Conservation (phyloP, 2,329 filamentous ascomycete genomes). For the Cercospora canescens region DNA sequence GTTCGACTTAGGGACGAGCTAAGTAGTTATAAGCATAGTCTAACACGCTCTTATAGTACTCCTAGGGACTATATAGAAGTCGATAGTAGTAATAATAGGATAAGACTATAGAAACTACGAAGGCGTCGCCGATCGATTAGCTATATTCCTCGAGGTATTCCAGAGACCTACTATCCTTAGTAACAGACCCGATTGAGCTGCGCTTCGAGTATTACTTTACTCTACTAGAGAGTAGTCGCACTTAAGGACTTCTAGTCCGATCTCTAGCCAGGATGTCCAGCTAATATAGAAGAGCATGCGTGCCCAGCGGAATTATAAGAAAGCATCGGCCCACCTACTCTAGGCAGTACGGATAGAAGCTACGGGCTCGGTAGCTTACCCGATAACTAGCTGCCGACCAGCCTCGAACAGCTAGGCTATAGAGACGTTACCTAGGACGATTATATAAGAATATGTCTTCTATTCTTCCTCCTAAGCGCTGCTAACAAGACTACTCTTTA, state of each 20-base stretch:
- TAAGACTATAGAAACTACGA: background rate
- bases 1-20: background rate
- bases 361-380: background rate
- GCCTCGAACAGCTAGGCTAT: background rate
- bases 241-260: background rate
- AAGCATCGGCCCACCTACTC: background rate
- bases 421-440: background rate
- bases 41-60: background rate
- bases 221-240: background rate
- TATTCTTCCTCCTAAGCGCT: background rate
- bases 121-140: background rate
- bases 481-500: background rate
- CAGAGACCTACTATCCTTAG: background rate
- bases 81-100: background rate
- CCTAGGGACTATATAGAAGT: background rate
- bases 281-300: background rate
- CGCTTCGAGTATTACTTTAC: background rate
- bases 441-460: background rate
- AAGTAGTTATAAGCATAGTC: background rate
- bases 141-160: background rate
- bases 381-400: background rate
- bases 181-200: background rate
- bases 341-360: background rate
- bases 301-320: background rate
- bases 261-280: background rate